A percentile compares a stretch with the other conserved stretches of the same genome.
Conservation (phyloP, 345 rosid species). For the Arabis hirsuta region DNA sequence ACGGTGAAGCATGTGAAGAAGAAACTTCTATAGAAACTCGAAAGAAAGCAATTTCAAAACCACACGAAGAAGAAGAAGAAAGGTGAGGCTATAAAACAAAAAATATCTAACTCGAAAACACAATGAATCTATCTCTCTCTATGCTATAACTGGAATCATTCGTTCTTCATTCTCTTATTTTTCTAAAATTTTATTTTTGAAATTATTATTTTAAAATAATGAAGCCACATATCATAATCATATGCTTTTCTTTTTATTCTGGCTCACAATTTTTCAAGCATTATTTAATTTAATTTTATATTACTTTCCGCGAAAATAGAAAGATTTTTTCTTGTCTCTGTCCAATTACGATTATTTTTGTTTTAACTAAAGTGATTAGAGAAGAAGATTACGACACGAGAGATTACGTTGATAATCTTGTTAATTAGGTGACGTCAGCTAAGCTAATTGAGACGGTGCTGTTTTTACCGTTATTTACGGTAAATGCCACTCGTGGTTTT, state of each 20-base stretch:
- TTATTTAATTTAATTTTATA: slow-evolving; percentile 25
- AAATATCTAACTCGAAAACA: slow-evolving; percentile 41
- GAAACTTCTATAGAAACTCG: neutral
- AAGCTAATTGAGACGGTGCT: slow-evolving; percentile 22
- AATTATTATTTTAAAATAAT: too few species aligned
- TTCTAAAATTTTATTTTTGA: slow-evolving; percentile 19
- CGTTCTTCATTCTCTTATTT: slow-evolving; percentile 23
- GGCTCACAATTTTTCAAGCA: slow-evolving; percentile 37
- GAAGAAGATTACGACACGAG: slow-evolving; percentile 12
- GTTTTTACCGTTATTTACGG: slow-evolving; percentile 31
- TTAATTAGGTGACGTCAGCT: slow-evolving; percentile 26
- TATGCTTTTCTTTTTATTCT: slow-evolving; percentile 36
- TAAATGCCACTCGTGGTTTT: slow-evolving; percentile 2
- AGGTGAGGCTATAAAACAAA: slow-evolving; percentile 37
- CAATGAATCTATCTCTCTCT: slow-evolving; percentile 28
- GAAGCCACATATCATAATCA: slow-evolving; percentile 36
- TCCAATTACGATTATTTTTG: slow-evolving; percentile 11
- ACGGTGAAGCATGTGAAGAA: slow-evolving; percentile 10
- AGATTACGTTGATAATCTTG: slow-evolving; percentile 30
- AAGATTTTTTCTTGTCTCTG: slow-evolving; percentile 27
- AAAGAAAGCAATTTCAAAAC: slow-evolving; percentile 22
- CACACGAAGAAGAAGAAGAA: slow-evolving; percentile 25
- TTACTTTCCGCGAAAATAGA: slow-evolving; percentile 8
- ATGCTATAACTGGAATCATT: slow-evolving; percentile 17
- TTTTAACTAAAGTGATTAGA: neutral